Conservation (phyloP, 495 filamentous ascomycete genomes). For the Staphylotrichum tortipilum region DNA sequence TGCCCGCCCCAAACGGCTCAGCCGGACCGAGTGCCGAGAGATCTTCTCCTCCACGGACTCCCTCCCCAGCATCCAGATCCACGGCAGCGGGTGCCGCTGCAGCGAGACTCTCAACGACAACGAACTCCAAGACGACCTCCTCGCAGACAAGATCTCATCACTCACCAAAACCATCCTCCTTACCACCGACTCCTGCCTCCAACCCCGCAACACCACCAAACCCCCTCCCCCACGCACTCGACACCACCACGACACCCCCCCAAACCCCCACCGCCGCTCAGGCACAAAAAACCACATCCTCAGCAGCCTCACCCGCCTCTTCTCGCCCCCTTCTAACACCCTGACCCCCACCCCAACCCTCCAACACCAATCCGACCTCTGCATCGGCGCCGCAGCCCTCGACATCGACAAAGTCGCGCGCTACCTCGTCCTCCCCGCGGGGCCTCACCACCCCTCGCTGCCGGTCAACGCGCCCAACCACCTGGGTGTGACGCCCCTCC, state of each 20-base stretch:
- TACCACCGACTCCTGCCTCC: not conserved
- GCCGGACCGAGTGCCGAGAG: conserved; percentile 6
- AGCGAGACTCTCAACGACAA: not conserved
- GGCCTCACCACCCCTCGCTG: not conserved
- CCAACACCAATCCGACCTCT: conserved; percentile 11
- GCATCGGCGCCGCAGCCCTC: conserved; percentile 14
- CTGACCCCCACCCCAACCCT: not conserved
- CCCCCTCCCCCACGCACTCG: not conserved
- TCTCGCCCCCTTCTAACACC: not conserved
- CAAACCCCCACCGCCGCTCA: not conserved
- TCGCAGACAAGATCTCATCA: conserved; percentile 5
- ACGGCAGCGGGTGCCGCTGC: conserved; percentile 10
- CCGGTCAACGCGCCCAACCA: conserved; percentile 12
- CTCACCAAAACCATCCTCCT: not conserved
- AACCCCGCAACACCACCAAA: not conserved
- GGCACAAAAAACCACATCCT: not conserved
- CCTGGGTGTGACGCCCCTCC: conserved; percentile 10
- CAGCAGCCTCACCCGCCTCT: conserved; percentile 5
- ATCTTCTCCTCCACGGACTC: conserved; percentile 1
- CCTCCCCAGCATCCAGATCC: conserved; percentile 6
- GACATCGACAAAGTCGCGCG: conserved; percentile 12
- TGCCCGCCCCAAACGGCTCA: not conserved
- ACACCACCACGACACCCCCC: not conserved
- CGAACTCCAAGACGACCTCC: conserved; percentile 3
- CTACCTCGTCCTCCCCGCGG: too few species aligned